Percentiles rank a stretch among this genome's conserved stretches.
phyloP scores from a whole-genome alignment of 2,329 filamentous ascomycete species.

The Colletotrichum orbiculare region DNA sequence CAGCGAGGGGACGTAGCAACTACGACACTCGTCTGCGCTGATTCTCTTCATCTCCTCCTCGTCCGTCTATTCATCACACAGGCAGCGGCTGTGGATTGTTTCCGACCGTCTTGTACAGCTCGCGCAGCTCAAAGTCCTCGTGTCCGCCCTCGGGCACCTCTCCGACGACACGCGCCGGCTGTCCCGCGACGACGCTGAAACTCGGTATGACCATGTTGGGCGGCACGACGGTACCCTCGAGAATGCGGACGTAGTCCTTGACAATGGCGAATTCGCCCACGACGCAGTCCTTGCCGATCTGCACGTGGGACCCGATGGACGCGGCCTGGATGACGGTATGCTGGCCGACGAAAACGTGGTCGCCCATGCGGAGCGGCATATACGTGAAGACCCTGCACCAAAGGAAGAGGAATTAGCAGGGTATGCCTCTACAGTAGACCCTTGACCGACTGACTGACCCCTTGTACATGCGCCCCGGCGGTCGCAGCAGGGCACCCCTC shows the following conservation, averaged over 20 bases:
- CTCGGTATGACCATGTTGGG: conserved; percentile 92
- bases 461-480: conserved; percentile 84
- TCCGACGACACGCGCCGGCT: conserved; percentile 82
- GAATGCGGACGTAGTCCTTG: conserved; percentile 90
- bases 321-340: conserved; percentile 84
- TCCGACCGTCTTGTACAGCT: conserved; percentile 72
- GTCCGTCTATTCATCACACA: background rate
- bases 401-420: background rate
- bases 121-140: conserved; percentile 72
- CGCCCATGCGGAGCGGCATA: conserved; percentile 91
- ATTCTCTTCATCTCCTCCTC: background rate
- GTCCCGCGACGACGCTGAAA: conserved; percentile 89
- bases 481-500: conserved; percentile 80
- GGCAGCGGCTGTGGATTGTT: conserved; percentile 59
- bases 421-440: too few species aligned
- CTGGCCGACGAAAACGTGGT: conserved; percentile 91
- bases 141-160: conserved; percentile 80
- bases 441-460: conserved; percentile 56
- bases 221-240: conserved; percentile 87
- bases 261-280: conserved; percentile 90
- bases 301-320: conserved; percentile 84
- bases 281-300: conserved; percentile 81
- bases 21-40: background rate
- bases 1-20: too few species aligned
- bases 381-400: conserved; percentile 71